These are phyloP conservation scores for Lepiota subincarnata DNA, from an alignment of 768 basidiomycete genomes.

Conservation along the genomic window DNA sequence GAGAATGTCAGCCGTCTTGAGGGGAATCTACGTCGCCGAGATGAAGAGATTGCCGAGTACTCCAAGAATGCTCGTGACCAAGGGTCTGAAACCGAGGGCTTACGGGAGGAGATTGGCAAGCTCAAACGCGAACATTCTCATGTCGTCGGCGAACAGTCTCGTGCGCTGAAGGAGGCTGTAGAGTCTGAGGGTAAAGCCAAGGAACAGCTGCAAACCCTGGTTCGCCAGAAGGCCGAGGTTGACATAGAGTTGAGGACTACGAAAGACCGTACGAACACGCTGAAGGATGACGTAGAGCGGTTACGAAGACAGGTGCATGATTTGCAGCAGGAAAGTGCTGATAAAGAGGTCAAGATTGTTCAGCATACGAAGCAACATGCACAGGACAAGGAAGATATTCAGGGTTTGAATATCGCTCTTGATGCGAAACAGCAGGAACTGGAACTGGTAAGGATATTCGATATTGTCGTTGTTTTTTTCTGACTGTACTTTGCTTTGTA, in stretches of 20 bases:
- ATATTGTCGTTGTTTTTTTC: conserved; percentile 5
- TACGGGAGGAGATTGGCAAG: conserved; percentile 51
- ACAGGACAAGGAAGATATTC: conserved; percentile 71
- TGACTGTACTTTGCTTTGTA: conserved; percentile 21
- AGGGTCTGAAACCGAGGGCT: conserved; percentile 49
- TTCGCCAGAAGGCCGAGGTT: conserved; percentile 51
- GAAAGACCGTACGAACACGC: conserved; percentile 43
- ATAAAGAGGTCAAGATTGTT: conserved; percentile 76
- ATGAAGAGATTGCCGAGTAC: conserved; percentile 49
- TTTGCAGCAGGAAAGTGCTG: conserved; percentile 77
- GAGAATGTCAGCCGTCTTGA: conserved; percentile 56
- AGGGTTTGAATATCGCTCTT: conserved; percentile 85
- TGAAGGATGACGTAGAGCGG: conserved; percentile 57
- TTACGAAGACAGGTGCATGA: conserved; percentile 61
- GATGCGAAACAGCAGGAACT: conserved; percentile 95
- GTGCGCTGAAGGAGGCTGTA: conserved; percentile 42
- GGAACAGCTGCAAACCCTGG: conserved; percentile 42
- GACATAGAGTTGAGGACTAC: conserved; percentile 47
- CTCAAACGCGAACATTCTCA: conserved; percentile 54
- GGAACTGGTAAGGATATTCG: conserved; percentile 60
- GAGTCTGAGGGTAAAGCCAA: conserved; percentile 44
- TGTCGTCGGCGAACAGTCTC: conserved; percentile 42
- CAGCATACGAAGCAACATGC: conserved; percentile 64
- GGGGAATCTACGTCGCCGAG: conserved; percentile 52
- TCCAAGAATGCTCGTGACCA: conserved; percentile 41